Evolutionary conservation across 2,329 filamentous ascomycete genomes (phyloP), one percentile per base, ranked within the genome.

Genomic region (Curvularia sp.): DNA sequence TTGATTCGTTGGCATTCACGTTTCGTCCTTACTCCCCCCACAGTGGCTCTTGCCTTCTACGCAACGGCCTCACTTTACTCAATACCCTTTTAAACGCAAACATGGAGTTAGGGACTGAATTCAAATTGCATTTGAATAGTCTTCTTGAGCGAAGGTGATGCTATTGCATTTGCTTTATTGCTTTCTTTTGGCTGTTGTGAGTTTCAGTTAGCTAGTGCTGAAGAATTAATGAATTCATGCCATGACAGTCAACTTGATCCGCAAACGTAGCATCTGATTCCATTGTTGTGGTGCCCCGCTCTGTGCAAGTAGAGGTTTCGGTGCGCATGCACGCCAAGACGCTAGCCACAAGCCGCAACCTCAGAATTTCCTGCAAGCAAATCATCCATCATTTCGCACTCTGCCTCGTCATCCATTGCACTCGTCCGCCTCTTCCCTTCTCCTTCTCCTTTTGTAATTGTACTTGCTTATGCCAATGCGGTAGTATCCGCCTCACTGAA

Each of bases 391-490:
- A 28, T 22, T 49, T 52, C 31, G 28, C 55, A 49, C 26, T 47
- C 65, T 53, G 49, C 66, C 53, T 50, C 44, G 26, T 49, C 26
- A 8, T 28, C 44, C 12, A 38, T 31, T 41, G 51, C 43, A 53
- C 48, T 63, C 46, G 43, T 26, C 57, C 42, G 48, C 53, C 46
- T 49, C 28, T 47, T 47, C 35, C 47, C n/a, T 65, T 50, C 48
- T 50, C 38, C 24, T 39, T 42, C 41, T 31, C 42, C 30, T 30
- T 24, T 44, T 55, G 57, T 38, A 42, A 15, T 63, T 42, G 30
- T 61, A 47, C 39, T 44, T 18, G 53, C 53, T 47, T 57, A 35
- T 49, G 53, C 64, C 65, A 60, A 75, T 76, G 73, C 70, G 60
- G 62, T 73, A 75, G 68, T 64, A 68, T 58, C 31, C 61, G 28